Evolutionary conservation across 441 rosid genomes (phyloP), one percentile per base, ranked within the genome.

Genomic region (Bocquillonia castaneifolia): DNA sequence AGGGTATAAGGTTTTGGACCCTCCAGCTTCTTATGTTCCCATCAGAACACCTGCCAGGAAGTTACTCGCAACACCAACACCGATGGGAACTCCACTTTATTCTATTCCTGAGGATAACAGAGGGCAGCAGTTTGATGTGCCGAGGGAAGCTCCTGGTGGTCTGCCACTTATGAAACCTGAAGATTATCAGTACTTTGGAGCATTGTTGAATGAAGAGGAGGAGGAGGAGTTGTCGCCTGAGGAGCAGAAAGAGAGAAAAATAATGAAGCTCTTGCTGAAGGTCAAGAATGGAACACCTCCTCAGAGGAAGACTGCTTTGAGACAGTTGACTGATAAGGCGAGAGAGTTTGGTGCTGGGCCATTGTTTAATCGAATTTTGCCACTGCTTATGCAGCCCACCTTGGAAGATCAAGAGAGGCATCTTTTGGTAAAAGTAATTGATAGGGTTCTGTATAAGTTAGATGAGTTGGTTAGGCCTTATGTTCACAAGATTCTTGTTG

Each of bases 391-490:
- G 99, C 97, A 93, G 76, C 95, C 92, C 14, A 89, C 97, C 45
- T 75, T 93, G 81, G 97, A 93, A 79, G 99, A 93, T 78, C 97
- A 93, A 71, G 99, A 93, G 82, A 87, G 99, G 80, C 99, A 93
- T 86, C 97, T 91, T 72, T 79, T 93, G 76, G 99, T 91, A 39
- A 93, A 93, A 86, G 96, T 93, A 50, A 93, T 93, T 77, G 96
- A 93, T 67, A 89, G 99, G 73, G 85, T 93, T 68, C 76, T 93
- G 59, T 93, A 93, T 71, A 91, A 89, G 71, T 82, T 93, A 74
- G 99, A 93, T 81, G 99, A 93, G 83, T 69, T 93, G 84, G 96
- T 93, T 45, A 81, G 99, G 81, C 99, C 97, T 51, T 91, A 54
- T 64, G 99, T 93, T 69, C 99, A 93, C 80, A 93, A 91, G 77